Percentiles rank a stretch among this genome's conserved stretches.
Evolutionary conservation across 495 filamentous ascomycete genomes (phyloP).

Genomic region (Astrothelium macrocarpum): DNA sequence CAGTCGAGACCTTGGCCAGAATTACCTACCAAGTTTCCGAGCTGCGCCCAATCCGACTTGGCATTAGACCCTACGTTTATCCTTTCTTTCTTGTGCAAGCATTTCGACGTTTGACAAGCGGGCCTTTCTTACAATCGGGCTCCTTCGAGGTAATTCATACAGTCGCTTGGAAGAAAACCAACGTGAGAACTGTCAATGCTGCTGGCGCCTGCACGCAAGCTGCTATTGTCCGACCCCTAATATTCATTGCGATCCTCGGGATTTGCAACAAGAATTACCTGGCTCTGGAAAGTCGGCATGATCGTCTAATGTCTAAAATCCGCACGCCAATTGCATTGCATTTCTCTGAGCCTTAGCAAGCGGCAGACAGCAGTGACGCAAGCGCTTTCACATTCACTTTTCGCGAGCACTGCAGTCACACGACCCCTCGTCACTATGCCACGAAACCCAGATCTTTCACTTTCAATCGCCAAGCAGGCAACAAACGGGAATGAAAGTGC

Average conservation of each 20-base stretch:
- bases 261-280: background rate
- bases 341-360: background rate
- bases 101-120: background rate
- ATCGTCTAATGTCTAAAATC: background rate
- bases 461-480: background rate
- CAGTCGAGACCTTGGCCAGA: background rate
- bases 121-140: background rate
- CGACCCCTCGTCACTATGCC: background rate
- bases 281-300: background rate
- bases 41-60: background rate
- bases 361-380: background rate
- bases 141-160: background rate
- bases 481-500: background rate
- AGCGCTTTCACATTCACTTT: background rate
- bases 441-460: background rate
- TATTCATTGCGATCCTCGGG: background rate
- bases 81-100: background rate
- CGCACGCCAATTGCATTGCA: background rate
- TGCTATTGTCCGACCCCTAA: background rate
- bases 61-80: background rate
- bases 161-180: background rate
- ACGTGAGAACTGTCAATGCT: background rate
- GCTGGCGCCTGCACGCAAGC: background rate
- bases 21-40: background rate
- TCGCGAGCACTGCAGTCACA: background rate